Percentiles rank a stretch among this genome's conserved stretches.
Conservation (phyloP, 345 rosid genomes). For the Citrus inodora region DNA sequence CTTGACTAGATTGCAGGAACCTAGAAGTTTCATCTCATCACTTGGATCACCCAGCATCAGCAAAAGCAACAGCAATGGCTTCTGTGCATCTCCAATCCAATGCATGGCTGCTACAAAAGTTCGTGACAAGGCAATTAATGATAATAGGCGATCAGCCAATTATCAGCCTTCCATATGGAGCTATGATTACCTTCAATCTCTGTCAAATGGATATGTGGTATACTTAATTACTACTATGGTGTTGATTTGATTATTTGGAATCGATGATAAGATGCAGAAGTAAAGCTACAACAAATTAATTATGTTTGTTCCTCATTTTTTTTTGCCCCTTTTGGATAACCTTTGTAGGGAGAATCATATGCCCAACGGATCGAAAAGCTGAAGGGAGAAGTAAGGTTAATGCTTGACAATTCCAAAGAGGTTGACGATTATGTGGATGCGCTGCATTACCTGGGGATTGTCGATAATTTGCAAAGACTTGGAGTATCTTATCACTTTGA, state of each 20-base stretch:
- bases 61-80: not conserved
- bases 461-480: constrained; percentile 33
- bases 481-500: constrained; percentile 36
- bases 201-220: constrained; percentile 18
- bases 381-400: constrained; percentile 3
- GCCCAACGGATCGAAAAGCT: not conserved
- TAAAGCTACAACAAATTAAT: not conserved
- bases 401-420: not conserved
- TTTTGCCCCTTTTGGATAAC: not conserved
- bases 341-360: constrained; percentile 9
- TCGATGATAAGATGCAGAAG: too few relatives aligned
- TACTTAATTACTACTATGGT: not conserved
- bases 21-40: too few relatives aligned
- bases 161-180: constrained; percentile 33
- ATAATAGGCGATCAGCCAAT: constrained; percentile 28
- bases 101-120: not conserved
- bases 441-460: constrained; percentile 24
- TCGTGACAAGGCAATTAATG: too few relatives aligned
- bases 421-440: not conserved
- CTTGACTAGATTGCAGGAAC: too few relatives aligned
- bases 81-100: not conserved
- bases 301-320: not conserved
- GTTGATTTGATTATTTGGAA: not conserved
- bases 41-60: not conserved
- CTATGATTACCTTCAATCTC: constrained; percentile 32